phyloP scores from a whole-genome alignment of 495 filamentous ascomycete species.

The Penicillium chermesinum region DNA sequence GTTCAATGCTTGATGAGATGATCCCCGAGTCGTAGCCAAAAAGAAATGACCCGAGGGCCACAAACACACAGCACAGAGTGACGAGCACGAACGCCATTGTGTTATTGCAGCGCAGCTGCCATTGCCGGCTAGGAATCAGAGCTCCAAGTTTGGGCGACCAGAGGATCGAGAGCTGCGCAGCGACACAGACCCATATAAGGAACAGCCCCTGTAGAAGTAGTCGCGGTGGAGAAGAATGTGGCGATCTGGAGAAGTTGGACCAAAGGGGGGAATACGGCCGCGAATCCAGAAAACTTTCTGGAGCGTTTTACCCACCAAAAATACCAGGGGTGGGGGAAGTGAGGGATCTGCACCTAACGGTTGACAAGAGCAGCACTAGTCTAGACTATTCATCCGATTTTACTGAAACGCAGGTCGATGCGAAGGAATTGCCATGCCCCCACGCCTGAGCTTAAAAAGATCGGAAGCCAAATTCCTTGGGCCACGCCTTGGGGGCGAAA shows the following conservation, averaged over 20 bases:
- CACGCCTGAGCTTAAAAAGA: neutral
- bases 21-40: slow-evolving; percentile 51
- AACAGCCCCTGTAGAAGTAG: neutral
- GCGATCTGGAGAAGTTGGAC: slow-evolving; percentile 20
- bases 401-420: neutral
- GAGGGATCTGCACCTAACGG: slow-evolving; percentile 8
- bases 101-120: slow-evolving; percentile 12
- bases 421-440: neutral
- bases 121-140: slow-evolving; percentile 1
- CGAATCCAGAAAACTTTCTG: slow-evolving; percentile 2
- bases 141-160: too few relatives aligned
- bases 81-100: slow-evolving; percentile 27
- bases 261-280: slow-evolving; percentile 14
- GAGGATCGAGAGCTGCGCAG: too few relatives aligned
- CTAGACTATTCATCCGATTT: neutral
- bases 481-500: neutral
- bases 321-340: slow-evolving; percentile 20
- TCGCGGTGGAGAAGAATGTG: slow-evolving; percentile 16
- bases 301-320: neutral
- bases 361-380: neutral
- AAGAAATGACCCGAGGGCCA: slow-evolving; percentile 55
- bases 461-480: too few relatives aligned
- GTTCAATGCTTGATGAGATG: slow-evolving; percentile 47
- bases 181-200: neutral
- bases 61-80: slow-evolving; percentile 45